Evolutionary conservation across 192 early-diverging fungal species (phyloP), one percentile per base, ranked within the genome.

Genomic region (Coemansia reversa): DNA sequence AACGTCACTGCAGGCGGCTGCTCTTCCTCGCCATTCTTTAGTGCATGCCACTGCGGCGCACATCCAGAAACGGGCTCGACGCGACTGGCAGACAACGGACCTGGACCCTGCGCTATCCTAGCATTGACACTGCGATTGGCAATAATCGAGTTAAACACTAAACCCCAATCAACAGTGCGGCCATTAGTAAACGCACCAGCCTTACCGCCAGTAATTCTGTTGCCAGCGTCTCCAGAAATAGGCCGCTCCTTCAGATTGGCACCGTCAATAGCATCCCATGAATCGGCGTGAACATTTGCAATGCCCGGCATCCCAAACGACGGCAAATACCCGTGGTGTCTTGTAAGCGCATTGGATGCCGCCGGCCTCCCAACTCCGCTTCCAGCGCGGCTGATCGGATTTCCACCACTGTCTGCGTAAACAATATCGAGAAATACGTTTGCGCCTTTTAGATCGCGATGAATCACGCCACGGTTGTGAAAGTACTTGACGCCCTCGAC

Each of bases 371-470:
- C 70, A 30, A 76, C 59, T 23, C 64, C 67, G 53, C 71, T 69
- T 30, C 51, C 68, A 25, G 60, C 42, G 35, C 71, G 62, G 54
- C 75, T 72, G 25, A 75, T 66, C 19, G 66, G 65, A 30, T 70
- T 67, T 25, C 73, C 69, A 18, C 70, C 69, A 48, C 67, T 79
- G 49, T 75, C 76, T 0, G 66, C 63, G 18, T 66, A 72, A 18
- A 65, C 61, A 23, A 75, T 59, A 57, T 91, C 90, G 61, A 92
- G 69, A 65, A 92, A 92, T 65, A 90, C 87, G 59, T 92, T 92
- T 63, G 88, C 86, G 16, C 93, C 93, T 62, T 98, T 98, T 32
- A 98, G 63, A 66, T 98, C 95, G 11, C 95, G 85, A 75, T 92
- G 90, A 45, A 93, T 92, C 76, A 78, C 67, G 0, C 65, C 68